Evolutionary conservation across 2,329 filamentous ascomycete species (phyloP).

Genomic region (Furcasterigmium furcatum): DNA sequence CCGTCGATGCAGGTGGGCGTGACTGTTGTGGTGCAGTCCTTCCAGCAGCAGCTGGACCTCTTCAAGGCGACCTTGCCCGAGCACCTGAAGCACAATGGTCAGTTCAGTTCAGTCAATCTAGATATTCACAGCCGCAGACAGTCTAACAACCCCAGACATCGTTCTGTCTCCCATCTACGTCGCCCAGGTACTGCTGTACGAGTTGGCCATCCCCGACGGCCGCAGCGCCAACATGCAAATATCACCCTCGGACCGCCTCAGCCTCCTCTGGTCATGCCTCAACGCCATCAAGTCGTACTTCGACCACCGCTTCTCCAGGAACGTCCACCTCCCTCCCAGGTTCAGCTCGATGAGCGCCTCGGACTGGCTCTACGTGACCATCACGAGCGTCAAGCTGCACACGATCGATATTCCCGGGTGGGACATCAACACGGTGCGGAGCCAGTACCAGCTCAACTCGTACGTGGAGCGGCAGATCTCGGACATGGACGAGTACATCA

Average conservation of each 20-base stretch:
- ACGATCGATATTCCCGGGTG: conserved; percentile 42
- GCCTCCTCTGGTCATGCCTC: conserved; percentile 43
- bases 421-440: conserved; percentile 32
- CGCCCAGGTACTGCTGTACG: conserved; percentile 44
- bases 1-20: conserved; percentile 34
- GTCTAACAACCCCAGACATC: conserved; percentile 21
- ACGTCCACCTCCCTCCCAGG: conserved; percentile 27
- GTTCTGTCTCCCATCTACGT: conserved; percentile 39
- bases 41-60: conserved; percentile 39
- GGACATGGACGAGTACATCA: conserved; percentile 23
- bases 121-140: not conserved
- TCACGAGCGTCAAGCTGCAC: conserved; percentile 43
- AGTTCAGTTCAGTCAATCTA: conserved; percentile 7
- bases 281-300: conserved; percentile 37
- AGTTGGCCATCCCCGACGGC: conserved; percentile 38
- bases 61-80: conserved; percentile 32
- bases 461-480: conserved; percentile 23
- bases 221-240: conserved; percentile 13
- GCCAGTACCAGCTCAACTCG: conserved; percentile 29
- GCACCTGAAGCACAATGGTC: conserved; percentile 29
- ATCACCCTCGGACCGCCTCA: conserved; percentile 31
- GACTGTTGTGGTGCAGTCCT: conserved; percentile 35
- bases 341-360: conserved; percentile 41
- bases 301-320: conserved; percentile 24
- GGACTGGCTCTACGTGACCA: conserved; percentile 43